Evolutionary conservation across 768 basidiomycete genomes (phyloP).

Genomic region (Xerocomellus chrysenteron): DNA sequence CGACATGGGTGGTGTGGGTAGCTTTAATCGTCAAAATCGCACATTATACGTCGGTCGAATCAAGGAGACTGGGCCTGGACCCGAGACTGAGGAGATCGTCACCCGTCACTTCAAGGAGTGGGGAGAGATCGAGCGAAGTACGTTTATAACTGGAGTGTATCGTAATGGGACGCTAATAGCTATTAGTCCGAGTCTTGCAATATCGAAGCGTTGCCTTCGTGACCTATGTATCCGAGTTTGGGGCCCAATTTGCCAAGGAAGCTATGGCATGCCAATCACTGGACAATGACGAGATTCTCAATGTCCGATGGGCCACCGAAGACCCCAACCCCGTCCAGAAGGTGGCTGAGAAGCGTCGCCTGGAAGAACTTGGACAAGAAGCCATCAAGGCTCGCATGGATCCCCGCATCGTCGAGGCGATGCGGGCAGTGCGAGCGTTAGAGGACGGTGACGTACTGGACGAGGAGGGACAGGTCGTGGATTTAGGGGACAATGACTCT

Average conservation of each 20-base stretch:
- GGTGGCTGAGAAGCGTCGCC: constrained; percentile 75
- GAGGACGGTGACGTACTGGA: constrained; percentile 69
- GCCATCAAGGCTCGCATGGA: constrained; percentile 86
- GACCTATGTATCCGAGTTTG: constrained; percentile 82
- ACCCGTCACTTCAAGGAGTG: constrained; percentile 92
- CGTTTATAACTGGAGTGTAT: constrained; percentile 31
- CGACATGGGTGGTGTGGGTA: constrained; percentile 99
- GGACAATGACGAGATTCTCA: constrained; percentile 96
- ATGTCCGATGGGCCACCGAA: constrained; percentile 98
- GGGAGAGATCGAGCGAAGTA: constrained; percentile 91
- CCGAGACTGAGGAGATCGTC: constrained; percentile 91
- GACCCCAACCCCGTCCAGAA: constrained; percentile 95
- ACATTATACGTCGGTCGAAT: constrained; percentile 95
- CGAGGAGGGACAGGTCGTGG: constrained; percentile 36
- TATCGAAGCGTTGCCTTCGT: constrained; percentile 97
- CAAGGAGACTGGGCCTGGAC: constrained; percentile 83
- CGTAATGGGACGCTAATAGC: constrained; percentile 4
- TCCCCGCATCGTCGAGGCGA: constrained; percentile 84
- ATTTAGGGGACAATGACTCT: constrained; percentile 33
- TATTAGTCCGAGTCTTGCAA: constrained; percentile 81
- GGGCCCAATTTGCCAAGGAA: constrained; percentile 96
- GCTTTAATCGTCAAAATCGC: constrained; percentile 90
- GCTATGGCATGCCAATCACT: constrained; percentile 98
- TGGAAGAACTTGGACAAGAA: constrained; percentile 83
- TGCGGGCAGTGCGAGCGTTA: constrained; percentile 79